phyloP scores from a whole-genome alignment of 345 rosid genomes.

The Erodium maritimum region DNA sequence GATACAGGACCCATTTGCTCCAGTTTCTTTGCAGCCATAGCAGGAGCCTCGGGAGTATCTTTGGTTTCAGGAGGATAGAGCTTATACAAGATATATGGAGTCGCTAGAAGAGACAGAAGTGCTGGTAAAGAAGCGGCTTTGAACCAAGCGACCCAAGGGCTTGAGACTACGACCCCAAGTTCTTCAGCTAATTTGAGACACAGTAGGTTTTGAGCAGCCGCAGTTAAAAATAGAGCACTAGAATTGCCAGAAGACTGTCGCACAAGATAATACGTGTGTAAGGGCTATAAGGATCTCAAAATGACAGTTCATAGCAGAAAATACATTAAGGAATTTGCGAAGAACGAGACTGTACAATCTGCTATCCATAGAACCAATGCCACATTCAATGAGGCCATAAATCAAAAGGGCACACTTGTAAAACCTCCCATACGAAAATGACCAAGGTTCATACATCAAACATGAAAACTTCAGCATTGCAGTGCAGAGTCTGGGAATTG shows the following conservation, averaged over 20 bases:
- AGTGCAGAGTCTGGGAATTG: background rate
- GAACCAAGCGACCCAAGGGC: slow-evolving; percentile 95
- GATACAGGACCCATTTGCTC: slow-evolving; percentile 76
- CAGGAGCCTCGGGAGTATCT: slow-evolving; percentile 95
- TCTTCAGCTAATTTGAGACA: slow-evolving; percentile 93
- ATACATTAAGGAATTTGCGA: too few species aligned
- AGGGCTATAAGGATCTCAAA: slow-evolving; percentile 6
- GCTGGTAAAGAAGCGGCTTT: slow-evolving; percentile 91
- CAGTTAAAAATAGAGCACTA: slow-evolving; percentile 93
- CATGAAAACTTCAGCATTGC: background rate
- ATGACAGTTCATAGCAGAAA: background rate
- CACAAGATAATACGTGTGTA: slow-evolving; percentile 13
- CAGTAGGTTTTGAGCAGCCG: slow-evolving; percentile 90
- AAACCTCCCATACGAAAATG: background rate
- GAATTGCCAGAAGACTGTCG: slow-evolving; percentile 74
- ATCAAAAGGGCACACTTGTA: background rate
- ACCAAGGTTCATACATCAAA: too few species aligned
- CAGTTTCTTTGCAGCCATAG: slow-evolving; percentile 69
- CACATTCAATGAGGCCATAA: background rate
- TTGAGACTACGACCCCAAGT: slow-evolving; percentile 68
- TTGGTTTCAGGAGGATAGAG: slow-evolving; percentile 92
- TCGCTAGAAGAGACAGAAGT: slow-evolving; percentile 52
- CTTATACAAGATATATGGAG: slow-evolving; percentile 70
- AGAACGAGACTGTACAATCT: too few species aligned
- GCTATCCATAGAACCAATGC: background rate